Evolutionary conservation across 2,329 filamentous ascomycete genomes (phyloP).

Genomic region (Talaromyces albobiverticillius): DNA sequence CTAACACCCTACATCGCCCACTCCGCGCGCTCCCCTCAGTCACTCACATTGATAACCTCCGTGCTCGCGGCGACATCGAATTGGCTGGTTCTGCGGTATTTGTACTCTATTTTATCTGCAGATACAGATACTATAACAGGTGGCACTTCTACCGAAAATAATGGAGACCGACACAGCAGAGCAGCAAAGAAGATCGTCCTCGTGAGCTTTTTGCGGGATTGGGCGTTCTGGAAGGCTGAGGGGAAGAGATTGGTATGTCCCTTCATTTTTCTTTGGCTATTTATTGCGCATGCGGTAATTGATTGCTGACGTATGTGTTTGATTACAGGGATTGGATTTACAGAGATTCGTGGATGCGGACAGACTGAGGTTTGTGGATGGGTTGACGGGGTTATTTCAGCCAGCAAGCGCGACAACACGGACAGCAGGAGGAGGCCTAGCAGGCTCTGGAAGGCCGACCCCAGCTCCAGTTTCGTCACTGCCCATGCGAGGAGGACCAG

Average conservation of each 20-base stretch:
- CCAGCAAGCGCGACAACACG: background rate
- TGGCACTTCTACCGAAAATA: conserved; percentile 19
- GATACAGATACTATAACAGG: background rate
- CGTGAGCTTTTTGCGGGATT: conserved; percentile 78
- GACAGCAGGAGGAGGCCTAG: background rate
- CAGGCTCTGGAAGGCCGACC: conserved; percentile 18
- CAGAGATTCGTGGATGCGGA: conserved; percentile 56
- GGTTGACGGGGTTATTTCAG: conserved; percentile 59
- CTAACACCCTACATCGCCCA: conserved; percentile 10
- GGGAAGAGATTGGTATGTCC: conserved; percentile 62
- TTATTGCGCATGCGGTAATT: background rate
- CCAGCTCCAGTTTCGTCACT: too few relatives aligned
- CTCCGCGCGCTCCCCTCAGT: conserved; percentile 25
- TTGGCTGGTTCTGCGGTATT: conserved; percentile 55
- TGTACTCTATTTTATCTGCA: conserved; percentile 45
- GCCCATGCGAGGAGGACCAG: conserved; percentile 24
- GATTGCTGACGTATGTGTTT: background rate
- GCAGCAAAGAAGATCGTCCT: conserved; percentile 58
- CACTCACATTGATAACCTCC: conserved; percentile 43
- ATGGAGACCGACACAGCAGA: conserved; percentile 5
- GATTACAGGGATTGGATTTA: conserved; percentile 67
- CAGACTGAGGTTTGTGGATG: conserved; percentile 72
- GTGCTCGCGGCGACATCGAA: conserved; percentile 50
- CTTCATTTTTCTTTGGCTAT: background rate
- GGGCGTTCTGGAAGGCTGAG: conserved; percentile 73